phyloP scores from a whole-genome alignment of 495 filamentous ascomycete species.

The Lophiostoma macrostomum region DNA sequence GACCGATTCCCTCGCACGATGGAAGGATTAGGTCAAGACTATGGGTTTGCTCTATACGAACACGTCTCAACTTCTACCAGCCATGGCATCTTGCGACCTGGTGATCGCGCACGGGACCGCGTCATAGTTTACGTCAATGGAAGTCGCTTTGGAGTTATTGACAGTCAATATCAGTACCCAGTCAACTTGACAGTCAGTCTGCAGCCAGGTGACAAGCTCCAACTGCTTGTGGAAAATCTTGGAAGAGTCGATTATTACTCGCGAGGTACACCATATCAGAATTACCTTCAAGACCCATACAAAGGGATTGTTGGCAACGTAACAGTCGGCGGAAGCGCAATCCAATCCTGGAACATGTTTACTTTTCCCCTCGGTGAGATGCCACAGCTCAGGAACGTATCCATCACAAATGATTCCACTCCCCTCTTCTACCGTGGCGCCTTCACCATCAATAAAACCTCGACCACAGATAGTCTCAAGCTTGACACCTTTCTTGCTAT shows the following conservation, averaged over 20 bases:
- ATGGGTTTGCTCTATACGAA: constrained; percentile 46
- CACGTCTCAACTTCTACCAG: constrained; percentile 35
- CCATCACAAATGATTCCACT: constrained; percentile 11
- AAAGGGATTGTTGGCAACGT: constrained; percentile 50
- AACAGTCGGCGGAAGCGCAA: constrained; percentile 37
- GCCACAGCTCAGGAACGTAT: not conserved
- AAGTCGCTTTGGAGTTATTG: constrained; percentile 42
- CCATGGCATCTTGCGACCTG: constrained; percentile 39
- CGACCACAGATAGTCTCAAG: not conserved
- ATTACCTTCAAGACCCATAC: constrained; percentile 13
- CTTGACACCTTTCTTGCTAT: constrained; percentile 46
- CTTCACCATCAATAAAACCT: constrained; percentile 32
- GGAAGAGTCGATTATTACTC: constrained; percentile 48
- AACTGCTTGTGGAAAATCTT: constrained; percentile 49
- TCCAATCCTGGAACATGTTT: constrained; percentile 45
- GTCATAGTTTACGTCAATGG: constrained; percentile 49
- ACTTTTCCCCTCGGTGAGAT: constrained; percentile 38
- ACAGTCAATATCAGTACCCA: constrained; percentile 44
- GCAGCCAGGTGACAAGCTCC: constrained; percentile 41
- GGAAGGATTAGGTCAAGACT: constrained; percentile 46
- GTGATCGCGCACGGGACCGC: constrained; percentile 45
- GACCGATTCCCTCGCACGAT: constrained; percentile 38
- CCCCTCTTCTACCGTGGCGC: constrained; percentile 46
- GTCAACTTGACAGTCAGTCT: constrained; percentile 38
- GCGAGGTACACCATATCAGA: constrained; percentile 42